Percentiles rank a stretch among this genome's conserved stretches.
phyloP scores from a whole-genome alignment of 2,329 filamentous ascomycete genomes.

The Alternaria gaisen region DNA sequence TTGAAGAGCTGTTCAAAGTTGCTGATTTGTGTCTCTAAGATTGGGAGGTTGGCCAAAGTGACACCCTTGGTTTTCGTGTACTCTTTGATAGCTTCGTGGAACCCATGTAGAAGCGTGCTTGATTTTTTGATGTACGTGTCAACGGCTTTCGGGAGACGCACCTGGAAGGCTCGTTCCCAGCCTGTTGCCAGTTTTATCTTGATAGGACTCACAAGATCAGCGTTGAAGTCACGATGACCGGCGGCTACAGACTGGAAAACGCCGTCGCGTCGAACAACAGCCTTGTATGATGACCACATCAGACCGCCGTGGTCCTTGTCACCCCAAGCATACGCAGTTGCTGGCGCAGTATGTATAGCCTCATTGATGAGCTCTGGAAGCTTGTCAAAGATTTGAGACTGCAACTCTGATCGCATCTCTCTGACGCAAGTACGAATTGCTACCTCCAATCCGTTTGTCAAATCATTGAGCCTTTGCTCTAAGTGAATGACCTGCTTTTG shows the following conservation, averaged over 20 bases:
- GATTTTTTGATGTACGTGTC: slow-evolving; percentile 47
- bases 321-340: slow-evolving; percentile 50
- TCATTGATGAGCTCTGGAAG: slow-evolving; percentile 52
- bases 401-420: slow-evolving; percentile 53
- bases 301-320: slow-evolving; percentile 57
- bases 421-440: slow-evolving; percentile 52
- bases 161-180: slow-evolving; percentile 58
- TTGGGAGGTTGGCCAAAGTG: slow-evolving; percentile 51
- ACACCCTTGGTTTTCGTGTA: slow-evolving; percentile 52
- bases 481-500: slow-evolving; percentile 53
- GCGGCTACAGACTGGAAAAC: slow-evolving; percentile 51
- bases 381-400: slow-evolving; percentile 58
- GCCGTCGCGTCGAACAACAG: slow-evolving; percentile 62
- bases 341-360: slow-evolving; percentile 51
- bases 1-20: slow-evolving; percentile 55
- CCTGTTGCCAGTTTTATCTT: slow-evolving; percentile 51
- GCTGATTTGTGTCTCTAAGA: slow-evolving; percentile 55
- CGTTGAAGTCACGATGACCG: slow-evolving; percentile 55
- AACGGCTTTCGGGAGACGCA: slow-evolving; percentile 54
- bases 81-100: slow-evolving; percentile 56
- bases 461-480: slow-evolving; percentile 49
- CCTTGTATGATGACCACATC: slow-evolving; percentile 64
- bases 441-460: slow-evolving; percentile 54
- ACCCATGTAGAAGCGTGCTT: slow-evolving; percentile 46
- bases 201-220: slow-evolving; percentile 52